A percentile compares a stretch with the other conserved stretches of the same genome.
These are phyloP conservation scores for Colletotrichum sp. DNA, from an alignment of 2,329 filamentous ascomycete genomes.

Conservation along the genomic window DNA sequence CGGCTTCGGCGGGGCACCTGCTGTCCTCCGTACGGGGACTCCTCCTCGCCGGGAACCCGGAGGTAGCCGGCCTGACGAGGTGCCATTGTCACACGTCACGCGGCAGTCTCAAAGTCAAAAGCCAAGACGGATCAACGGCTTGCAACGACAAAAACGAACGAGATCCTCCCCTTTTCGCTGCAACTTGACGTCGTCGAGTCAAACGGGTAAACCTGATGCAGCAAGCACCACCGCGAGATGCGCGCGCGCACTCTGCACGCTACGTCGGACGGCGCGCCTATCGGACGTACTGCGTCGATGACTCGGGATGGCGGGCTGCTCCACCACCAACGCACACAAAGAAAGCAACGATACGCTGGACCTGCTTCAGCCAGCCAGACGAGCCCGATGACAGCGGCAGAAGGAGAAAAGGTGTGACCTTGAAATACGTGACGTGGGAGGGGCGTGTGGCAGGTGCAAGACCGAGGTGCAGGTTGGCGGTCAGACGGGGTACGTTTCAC, in stretches of 20 bases:
- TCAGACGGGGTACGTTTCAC: conserved; percentile 10
- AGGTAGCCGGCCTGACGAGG: conserved; percentile 15
- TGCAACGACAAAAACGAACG: neutral
- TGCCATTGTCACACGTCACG: neutral
- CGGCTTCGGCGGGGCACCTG: neutral
- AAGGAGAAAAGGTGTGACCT: neutral
- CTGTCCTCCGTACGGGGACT: neutral
- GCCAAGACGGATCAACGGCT: neutral
- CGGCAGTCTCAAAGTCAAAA: neutral
- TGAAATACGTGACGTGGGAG: neutral
- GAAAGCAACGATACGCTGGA: neutral
- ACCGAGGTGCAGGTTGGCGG: neutral
- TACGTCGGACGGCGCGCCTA: neutral
- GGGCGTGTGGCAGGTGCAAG: neutral
- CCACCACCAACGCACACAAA: neutral
- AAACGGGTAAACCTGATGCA: neutral
- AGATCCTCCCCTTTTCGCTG: neutral
- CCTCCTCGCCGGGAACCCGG: conserved; percentile 15
- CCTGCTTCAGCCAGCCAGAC: neutral
- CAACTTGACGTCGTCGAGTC: neutral
- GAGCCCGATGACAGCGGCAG: neutral
- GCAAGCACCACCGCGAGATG: neutral
- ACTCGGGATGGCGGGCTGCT: neutral
- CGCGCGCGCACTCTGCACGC: neutral
- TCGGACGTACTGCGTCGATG: neutral